A percentile compares a stretch with the other conserved stretches of the same genome.
phyloP scores from a whole-genome alignment of 805 yeast genomes.

The Candida succiphila region DNA sequence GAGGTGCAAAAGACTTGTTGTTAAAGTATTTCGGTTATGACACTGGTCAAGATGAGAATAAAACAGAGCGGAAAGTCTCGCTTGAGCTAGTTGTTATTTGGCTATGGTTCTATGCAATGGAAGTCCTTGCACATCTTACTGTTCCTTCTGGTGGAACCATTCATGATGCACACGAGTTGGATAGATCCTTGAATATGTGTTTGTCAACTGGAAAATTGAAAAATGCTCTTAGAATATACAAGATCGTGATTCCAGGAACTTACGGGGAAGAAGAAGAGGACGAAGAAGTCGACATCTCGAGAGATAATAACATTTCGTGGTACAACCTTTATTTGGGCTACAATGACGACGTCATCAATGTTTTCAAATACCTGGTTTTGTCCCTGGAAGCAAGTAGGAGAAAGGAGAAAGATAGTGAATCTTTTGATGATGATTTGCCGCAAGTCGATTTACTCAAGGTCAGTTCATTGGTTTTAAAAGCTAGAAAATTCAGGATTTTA shows the following conservation, averaged over 20 bases:
- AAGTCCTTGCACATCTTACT: constrained; percentile 49
- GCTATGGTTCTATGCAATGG: constrained; percentile 55
- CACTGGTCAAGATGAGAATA: too few relatives aligned
- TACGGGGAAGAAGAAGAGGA: neutral
- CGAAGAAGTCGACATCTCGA: neutral
- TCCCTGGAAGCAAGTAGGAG: constrained; percentile 18
- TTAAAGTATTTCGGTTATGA: constrained; percentile 39
- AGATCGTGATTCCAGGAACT: constrained; percentile 19
- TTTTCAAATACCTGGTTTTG: constrained; percentile 20
- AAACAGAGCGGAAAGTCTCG: constrained; percentile 19
- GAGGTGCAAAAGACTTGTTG: constrained; percentile 59
- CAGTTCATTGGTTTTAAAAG: constrained; percentile 13
- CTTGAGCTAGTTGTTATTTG: constrained; percentile 28
- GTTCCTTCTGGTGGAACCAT: constrained; percentile 53
- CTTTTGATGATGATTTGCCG: constrained; percentile 2
- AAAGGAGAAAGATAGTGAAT: neutral
- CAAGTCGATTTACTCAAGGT: constrained; percentile 14
- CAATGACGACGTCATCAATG: constrained; percentile 23
- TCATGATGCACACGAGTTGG: constrained; percentile 39
- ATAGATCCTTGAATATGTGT: constrained; percentile 21
- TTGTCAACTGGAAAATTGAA: constrained; percentile 15
- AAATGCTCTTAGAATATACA: constrained; percentile 14
- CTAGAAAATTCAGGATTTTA: constrained; percentile 17
- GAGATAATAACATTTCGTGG: neutral
- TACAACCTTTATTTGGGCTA: constrained; percentile 25